Evolutionary conservation across 2,329 filamentous ascomycete genomes (phyloP), one percentile per base, ranked within the genome.

Genomic region (Aspergillus piperis): DNA sequence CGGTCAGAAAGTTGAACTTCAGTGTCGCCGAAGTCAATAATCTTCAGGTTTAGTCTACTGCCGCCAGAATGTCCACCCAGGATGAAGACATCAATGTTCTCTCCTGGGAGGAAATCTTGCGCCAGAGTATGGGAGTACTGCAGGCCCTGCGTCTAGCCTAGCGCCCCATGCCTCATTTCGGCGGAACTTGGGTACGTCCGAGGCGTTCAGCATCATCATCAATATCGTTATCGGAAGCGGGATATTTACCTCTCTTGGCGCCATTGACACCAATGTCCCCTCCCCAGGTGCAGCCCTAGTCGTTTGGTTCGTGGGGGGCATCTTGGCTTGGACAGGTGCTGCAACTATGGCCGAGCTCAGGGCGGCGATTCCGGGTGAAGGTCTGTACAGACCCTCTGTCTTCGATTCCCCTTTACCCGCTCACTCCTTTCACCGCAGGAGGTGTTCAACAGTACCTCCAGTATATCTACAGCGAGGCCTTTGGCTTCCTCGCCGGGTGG

Each of bases 181-280:
- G 39, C 62, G 58, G 2, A 62, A 62, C 15, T 59, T 65, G 1
- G 64, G 64, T 2, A 56, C 64, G 4, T 17, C 60, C 17, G 64
- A 65, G 49, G 64, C 64, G 8, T 65, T 65, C 44, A 53, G 64
- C 47, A 64, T 65, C 47, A 59, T 65, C 21, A 64, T 65, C 41
- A 65, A 62, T 49, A 64, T 65, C 23, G 64, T 65, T 5, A 62
- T 64, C 10, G 64, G 64, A 3, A 65, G 64, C 39, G 64, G 64
- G 0, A 48, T 65, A 8, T 65, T 65, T 3, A 65, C 64, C 2
- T 65, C 64, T 0, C 64, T 62, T 0, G 64, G 64, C 0, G 56
- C 64, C 2, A 65, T 65, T 8, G 64, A 65, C 17, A 60, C 60
- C 5, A 65, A 65, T 44, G 64, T 65, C 1, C 62, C 62, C 6